A percentile compares a stretch with the other conserved stretches of the same genome.
phyloP scores from a whole-genome alignment of 2,329 filamentous ascomycete genomes.

The Microascus cirrosus region DNA sequence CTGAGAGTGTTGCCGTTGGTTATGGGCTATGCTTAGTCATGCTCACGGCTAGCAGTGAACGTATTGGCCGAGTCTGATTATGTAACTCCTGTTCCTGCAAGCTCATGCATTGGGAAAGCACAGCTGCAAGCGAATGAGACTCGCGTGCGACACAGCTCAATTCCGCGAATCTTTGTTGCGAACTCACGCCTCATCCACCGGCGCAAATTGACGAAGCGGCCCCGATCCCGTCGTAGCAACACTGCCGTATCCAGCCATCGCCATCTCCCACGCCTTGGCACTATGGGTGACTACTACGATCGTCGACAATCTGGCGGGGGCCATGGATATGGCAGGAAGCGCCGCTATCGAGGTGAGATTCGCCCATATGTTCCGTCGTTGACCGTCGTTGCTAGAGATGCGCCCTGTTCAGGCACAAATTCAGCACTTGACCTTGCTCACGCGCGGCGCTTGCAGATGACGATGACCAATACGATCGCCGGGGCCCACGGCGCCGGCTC shows the following conservation, averaged over 20 bases:
- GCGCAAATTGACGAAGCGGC: not conserved
- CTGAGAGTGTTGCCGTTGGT: no score
- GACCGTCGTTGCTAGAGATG: not conserved
- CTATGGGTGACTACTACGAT: slow-evolving; percentile 48
- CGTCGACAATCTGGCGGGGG: slow-evolving; percentile 35
- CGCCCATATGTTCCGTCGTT: not conserved
- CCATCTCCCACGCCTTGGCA: not conserved
- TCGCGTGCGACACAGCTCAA: no score
- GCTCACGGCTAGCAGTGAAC: no score
- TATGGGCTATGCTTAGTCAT: no score
- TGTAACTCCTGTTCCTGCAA: no score
- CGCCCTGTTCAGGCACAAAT: not conserved
- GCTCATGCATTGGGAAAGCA: no score
- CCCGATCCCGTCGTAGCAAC: not conserved
- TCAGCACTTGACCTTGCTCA: slow-evolving; percentile 9
- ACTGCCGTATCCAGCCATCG: not conserved
- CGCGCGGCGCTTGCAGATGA: slow-evolving; percentile 14
- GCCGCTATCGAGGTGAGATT: slow-evolving; percentile 57
- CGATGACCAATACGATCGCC: slow-evolving; percentile 67
- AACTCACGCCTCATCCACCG: not conserved
- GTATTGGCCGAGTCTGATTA: no score
- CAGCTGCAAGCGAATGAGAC: no score
- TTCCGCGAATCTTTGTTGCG: not conserved
- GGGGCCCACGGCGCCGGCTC: slow-evolving; percentile 61
- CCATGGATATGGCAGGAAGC: slow-evolving; percentile 53